Evolutionary conservation across 805 yeast species (phyloP).

Genomic region (Candida fluviatilis): DNA sequence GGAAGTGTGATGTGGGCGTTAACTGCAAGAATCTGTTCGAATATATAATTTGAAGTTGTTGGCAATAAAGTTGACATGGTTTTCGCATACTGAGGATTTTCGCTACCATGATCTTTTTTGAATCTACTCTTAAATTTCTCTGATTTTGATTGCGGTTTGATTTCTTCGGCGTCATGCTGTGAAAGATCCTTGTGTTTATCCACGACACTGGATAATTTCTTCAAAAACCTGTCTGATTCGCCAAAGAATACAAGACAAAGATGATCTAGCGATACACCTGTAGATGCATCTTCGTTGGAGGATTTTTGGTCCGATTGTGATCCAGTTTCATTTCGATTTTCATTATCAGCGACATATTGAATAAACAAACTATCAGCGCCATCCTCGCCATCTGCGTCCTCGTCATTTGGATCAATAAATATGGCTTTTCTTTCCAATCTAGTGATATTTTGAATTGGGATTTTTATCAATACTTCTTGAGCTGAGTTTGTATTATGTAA

Average conservation of each 20-base stretch:
- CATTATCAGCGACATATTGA: conserved; percentile 2
- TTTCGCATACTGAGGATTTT: background rate
- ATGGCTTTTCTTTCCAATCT: conserved; percentile 49
- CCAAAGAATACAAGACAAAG: conserved; percentile 1
- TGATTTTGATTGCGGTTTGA: background rate
- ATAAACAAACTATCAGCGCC: conserved; percentile 2
- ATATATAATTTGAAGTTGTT: conserved; percentile 8
- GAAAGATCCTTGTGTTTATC: background rate
- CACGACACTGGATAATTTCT: background rate
- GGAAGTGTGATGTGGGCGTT: conserved; percentile 8
- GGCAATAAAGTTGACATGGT: conserved; percentile 15
- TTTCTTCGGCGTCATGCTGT: background rate
- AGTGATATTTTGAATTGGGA: conserved; percentile 67
- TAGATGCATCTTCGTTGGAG: too few relatives aligned
- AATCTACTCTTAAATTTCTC: background rate
- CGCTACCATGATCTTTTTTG: background rate
- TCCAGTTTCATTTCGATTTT: too few relatives aligned
- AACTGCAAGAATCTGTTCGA: conserved; percentile 11
- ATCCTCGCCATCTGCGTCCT: conserved; percentile 16
- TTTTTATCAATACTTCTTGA: conserved; percentile 69
- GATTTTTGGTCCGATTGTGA: too few relatives aligned
- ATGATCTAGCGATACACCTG: background rate
- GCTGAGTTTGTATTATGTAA: conserved; percentile 60
- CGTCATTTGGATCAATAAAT: conserved; percentile 12
- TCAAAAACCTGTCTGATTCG: background rate